Conservation (phyloP, 2,329 filamentous ascomycete species). For the Hymenoscyphus salicellus region DNA sequence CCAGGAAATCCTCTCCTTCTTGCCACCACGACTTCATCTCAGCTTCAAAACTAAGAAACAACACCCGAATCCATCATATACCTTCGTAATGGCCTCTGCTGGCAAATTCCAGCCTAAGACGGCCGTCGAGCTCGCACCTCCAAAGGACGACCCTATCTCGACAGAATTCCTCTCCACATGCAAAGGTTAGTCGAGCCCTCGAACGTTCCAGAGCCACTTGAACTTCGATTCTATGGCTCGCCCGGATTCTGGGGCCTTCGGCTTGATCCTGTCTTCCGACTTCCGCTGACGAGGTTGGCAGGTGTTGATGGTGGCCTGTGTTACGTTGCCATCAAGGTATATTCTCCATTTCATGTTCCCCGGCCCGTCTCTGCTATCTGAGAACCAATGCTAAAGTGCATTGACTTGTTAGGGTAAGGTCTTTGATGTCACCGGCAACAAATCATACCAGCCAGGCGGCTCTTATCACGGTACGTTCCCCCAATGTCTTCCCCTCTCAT, state of each 20-base stretch:
- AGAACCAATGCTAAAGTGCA: background rate
- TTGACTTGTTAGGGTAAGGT: slow-evolving; percentile 68
- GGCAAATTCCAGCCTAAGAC: slow-evolving; percentile 76
- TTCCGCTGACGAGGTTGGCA: slow-evolving; percentile 36
- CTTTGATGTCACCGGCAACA: slow-evolving; percentile 90
- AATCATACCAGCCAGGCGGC: slow-evolving; percentile 76
- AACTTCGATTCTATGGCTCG: background rate
- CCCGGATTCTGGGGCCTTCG: slow-evolving; percentile 3
- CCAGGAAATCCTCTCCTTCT: background rate
- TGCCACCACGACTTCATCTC: background rate
- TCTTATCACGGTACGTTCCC: slow-evolving; percentile 72
- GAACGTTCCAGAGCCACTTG: background rate
- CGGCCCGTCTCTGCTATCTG: slow-evolving; percentile 2
- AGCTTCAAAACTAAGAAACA: background rate
- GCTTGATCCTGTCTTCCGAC: too few species aligned
- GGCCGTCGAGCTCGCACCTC: slow-evolving; percentile 72
- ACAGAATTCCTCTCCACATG: slow-evolving; percentile 74
- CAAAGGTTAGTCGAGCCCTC: slow-evolving; percentile 60
- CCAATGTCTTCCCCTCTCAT: slow-evolving; percentile 14
- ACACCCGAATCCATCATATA: background rate
- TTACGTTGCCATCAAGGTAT: slow-evolving; percentile 69
- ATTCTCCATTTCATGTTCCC: slow-evolving; percentile 13
- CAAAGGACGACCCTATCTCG: slow-evolving; percentile 86
- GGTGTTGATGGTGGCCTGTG: slow-evolving; percentile 62
- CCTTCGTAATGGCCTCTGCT: slow-evolving; percentile 43